Evolutionary conservation across 345 rosid species (phyloP).

Genomic region (Populus simonii): DNA sequence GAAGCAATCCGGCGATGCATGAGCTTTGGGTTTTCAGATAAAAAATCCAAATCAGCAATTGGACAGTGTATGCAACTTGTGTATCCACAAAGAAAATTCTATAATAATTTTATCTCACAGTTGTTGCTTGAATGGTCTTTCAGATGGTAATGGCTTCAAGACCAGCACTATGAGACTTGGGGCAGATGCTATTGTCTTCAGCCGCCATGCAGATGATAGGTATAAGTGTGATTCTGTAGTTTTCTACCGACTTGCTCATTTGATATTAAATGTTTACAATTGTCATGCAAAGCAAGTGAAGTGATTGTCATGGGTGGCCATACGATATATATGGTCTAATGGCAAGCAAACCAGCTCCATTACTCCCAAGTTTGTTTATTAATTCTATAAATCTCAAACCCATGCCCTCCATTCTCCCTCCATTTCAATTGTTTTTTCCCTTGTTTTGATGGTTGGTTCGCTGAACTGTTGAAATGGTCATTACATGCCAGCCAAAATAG

Average conservation of each 20-base stretch:
- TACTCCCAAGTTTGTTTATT: background rate
- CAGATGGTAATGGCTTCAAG: slow-evolving; percentile 99
- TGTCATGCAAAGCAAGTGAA: background rate
- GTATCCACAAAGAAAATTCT: slow-evolving; percentile 11
- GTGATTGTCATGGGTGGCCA: background rate
- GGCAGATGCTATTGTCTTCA: slow-evolving; percentile 90
- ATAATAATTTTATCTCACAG: slow-evolving; percentile 8
- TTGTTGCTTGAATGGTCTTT: slow-evolving; percentile 35
- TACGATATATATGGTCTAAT: background rate
- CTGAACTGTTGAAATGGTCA: background rate
- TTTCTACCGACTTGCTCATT: background rate
- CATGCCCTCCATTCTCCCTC: background rate
- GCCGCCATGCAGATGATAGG: slow-evolving; percentile 56
- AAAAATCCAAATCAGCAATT: slow-evolving; percentile 69
- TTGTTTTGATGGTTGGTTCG: background rate
- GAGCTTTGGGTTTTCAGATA: slow-evolving; percentile 97
- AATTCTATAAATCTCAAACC: background rate
- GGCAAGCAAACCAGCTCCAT: background rate
- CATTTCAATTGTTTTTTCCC: background rate
- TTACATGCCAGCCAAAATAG: background rate
- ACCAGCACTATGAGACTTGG: slow-evolving; percentile 98
- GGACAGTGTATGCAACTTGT: slow-evolving; percentile 62
- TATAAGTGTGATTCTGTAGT: slow-evolving; percentile 29
- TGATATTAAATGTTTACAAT: background rate
- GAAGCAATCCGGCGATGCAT: slow-evolving; percentile 78